Base-by-base conservation (phyloP, 805 yeast species). In the Ogataea degrootiae region DNA sequence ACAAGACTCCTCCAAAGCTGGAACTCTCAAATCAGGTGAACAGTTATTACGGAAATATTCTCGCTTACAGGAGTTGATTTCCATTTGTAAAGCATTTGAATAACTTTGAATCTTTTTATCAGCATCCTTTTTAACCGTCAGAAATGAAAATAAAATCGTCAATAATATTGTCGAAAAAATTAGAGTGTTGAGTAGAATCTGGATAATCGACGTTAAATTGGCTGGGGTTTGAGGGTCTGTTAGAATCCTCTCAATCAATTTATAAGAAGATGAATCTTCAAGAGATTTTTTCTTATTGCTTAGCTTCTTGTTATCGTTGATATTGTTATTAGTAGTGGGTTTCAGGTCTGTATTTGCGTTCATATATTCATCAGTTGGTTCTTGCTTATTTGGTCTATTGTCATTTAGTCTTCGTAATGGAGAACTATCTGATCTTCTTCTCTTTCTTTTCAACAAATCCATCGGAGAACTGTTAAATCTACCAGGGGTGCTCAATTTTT, bases 41-140 rank as follows among this genome's bases (percentile, higher is more conserved):
- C 99, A 92, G 54, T 83, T 78, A 65, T 92, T 91, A 29, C 82
- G 65, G 14, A 75, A 63, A 59, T 85, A 92, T 47, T 87, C 83
- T 35, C 82, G 70, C 6, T 84, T 71, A 65, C 99, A 92, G 31
- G 70, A 50, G 14, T 83, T 75, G 42, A 87, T 86, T 55, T 83
- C 86, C 46, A 78, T 79, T 14, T 80, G 61, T 0, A 82, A 78
- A 34, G 82, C 83, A 6, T 76, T 63, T 0, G 84, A 75, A 54
- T 83, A 79, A 31, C 78, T 74, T 42, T 83, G 84, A 9, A 89
- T 74, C 58, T 85, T 86, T 50, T 74, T 75, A 50, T 82, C 79
- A 15, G 92, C 87, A 63, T 92, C 99, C 2, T 52, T 37, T 42
- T 64, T 64, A 15, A 63, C 59, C 3, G 63, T 56, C 35, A 57